Evolutionary conservation across 148 eudicot species (phyloP).

Genomic region (Vaccinium macrocarpon): DNA sequence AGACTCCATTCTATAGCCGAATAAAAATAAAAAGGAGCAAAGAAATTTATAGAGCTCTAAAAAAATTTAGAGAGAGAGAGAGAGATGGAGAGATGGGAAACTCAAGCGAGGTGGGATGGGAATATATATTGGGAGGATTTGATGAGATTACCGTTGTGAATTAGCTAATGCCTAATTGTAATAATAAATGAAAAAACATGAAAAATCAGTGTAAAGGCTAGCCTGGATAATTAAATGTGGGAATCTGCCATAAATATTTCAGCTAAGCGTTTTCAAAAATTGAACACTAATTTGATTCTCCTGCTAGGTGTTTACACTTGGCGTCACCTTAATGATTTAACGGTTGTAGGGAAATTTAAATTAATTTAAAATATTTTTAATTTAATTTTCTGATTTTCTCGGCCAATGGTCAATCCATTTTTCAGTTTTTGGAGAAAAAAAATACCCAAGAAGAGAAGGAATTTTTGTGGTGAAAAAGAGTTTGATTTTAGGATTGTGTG

Average conservation of each 20-base stretch:
- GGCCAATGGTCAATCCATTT: background rate
- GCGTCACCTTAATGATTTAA: background rate
- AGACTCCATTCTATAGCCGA: slow-evolving; percentile 16
- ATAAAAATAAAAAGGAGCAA: background rate
- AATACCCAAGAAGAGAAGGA: background rate
- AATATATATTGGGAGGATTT: slow-evolving; percentile 3
- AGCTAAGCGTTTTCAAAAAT: slow-evolving; percentile 7
- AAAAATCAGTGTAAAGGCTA: background rate
- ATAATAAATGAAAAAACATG: background rate
- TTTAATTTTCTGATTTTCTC: background rate
- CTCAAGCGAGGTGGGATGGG: background rate
- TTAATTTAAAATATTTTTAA: background rate
- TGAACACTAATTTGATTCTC: background rate
- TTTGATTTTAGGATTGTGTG: background rate
- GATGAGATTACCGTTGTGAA: slow-evolving; percentile 12
- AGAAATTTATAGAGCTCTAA: background rate
- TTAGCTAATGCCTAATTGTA: slow-evolving; percentile 13
- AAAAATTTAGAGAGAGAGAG: background rate
- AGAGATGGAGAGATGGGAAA: slow-evolving; percentile 7
- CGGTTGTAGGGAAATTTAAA: background rate
- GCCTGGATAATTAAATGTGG: slow-evolving; percentile 6
- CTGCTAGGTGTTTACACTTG: background rate
- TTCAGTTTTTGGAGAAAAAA: background rate
- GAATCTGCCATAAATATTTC: background rate
- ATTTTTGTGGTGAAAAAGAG: background rate